Percentiles rank a stretch among this genome's conserved stretches.
Conservation (phyloP, 768 basidiomycete genomes). For the Cyathus striatus region DNA sequence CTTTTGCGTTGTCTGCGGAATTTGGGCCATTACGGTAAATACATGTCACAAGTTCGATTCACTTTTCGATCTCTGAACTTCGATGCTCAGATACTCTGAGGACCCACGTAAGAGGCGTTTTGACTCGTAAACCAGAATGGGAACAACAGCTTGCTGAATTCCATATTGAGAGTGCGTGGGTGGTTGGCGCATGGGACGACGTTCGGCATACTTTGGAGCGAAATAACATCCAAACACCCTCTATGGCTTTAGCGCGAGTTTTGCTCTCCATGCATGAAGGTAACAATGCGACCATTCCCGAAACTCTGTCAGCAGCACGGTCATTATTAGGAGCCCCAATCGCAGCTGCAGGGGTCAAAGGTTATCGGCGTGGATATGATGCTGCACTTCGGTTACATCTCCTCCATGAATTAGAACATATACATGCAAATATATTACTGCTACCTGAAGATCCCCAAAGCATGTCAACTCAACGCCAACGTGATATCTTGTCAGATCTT, state of each 20-base stretch:
- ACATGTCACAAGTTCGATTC: not conserved
- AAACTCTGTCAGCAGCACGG: constrained; percentile 61
- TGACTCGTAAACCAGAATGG: constrained; percentile 86
- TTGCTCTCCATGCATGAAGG: constrained; percentile 73
- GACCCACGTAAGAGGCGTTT: constrained; percentile 89
- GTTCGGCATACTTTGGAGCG: constrained; percentile 58
- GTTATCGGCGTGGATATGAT: constrained; percentile 86
- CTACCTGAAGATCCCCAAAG: constrained; percentile 34
- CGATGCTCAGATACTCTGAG: constrained; percentile 95
- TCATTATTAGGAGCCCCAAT: constrained; percentile 74
- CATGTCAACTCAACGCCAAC: constrained; percentile 23
- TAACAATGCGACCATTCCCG: constrained; percentile 36
- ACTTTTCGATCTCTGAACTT: constrained; percentile 4
- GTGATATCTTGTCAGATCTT: constrained; percentile 33
- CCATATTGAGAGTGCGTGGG: constrained; percentile 92
- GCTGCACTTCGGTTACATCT: constrained; percentile 81
- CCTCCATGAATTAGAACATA: constrained; percentile 78
- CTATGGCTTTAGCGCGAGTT: constrained; percentile 72
- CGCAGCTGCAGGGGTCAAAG: constrained; percentile 70
- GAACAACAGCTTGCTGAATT: constrained; percentile 70
- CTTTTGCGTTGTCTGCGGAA: constrained; percentile 88
- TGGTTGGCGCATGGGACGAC: constrained; percentile 90
- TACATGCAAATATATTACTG: constrained; percentile 37
- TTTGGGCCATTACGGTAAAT: constrained; percentile 92
- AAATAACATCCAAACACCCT: constrained; percentile 46